Percentiles rank a stretch among this genome's conserved stretches.
Conservation (phyloP, 1,284 basidiomycete species). For the Golubevia sp. region DNA sequence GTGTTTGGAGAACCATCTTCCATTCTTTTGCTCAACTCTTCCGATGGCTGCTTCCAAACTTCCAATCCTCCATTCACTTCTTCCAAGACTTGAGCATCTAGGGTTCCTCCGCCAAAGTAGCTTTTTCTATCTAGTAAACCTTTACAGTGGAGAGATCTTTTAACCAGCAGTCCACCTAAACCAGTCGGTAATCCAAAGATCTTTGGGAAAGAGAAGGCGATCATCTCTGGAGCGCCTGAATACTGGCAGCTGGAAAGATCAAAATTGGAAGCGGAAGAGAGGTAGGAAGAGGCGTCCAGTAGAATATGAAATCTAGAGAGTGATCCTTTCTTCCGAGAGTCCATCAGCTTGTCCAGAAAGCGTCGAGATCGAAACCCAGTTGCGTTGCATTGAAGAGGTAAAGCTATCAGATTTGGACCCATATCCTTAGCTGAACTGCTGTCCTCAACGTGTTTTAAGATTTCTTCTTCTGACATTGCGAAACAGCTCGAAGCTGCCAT, state of each 20-base stretch:
- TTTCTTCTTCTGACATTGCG: neutral
- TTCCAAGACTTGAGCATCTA: conserved; percentile 16
- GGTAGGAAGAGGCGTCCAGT: conserved; percentile 35
- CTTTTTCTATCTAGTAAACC: conserved; percentile 18
- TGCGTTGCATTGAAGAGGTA: conserved; percentile 44
- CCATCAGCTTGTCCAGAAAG: conserved; percentile 10
- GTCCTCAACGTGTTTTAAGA: neutral
- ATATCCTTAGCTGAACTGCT: conserved; percentile 4
- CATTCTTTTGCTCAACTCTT: conserved; percentile 19
- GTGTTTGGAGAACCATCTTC: conserved; percentile 42
- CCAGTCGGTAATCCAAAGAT: conserved; percentile 42
- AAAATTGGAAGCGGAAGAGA: conserved; percentile 25
- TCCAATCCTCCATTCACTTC: neutral
- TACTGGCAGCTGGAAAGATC: conserved; percentile 5
- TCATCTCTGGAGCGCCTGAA: conserved; percentile 23
- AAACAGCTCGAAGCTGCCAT: too few species aligned
- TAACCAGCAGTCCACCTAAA: conserved; percentile 34
- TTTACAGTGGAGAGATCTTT: conserved; percentile 8
- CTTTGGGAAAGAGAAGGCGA: conserved; percentile 45
- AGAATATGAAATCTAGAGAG: conserved; percentile 13
- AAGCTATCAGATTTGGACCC: conserved; percentile 9
- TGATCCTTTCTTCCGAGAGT: neutral
- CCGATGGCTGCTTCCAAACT: conserved; percentile 19
- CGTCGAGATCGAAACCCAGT: conserved; percentile 25
- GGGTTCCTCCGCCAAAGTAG: conserved; percentile 35